phyloP scores from a whole-genome alignment of 176 grass and related monocot species.

The Otatea glauca region DNA sequence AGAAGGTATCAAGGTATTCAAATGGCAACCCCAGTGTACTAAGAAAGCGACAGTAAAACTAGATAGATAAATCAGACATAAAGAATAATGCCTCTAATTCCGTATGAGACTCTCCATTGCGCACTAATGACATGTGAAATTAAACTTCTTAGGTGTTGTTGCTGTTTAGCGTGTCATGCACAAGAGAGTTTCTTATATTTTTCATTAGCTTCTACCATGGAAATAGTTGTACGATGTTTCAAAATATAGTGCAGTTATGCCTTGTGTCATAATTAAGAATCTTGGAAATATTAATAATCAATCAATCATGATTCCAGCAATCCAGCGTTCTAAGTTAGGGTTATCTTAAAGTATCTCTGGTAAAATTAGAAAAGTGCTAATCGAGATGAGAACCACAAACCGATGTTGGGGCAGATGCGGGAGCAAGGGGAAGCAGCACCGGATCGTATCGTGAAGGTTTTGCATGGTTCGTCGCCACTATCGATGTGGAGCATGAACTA shows the following conservation, averaged over 20 bases:
- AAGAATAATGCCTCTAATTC: neutral
- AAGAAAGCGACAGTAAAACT: neutral
- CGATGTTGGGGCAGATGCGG: too few relatives aligned
- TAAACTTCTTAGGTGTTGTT: neutral
- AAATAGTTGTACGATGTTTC: neutral
- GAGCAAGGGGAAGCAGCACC: too few relatives aligned
- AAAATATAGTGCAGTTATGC: neutral
- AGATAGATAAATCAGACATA: neutral
- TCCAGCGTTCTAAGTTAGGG: neutral
- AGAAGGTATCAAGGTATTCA: neutral
- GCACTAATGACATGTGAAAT: neutral
- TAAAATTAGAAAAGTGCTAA: neutral
- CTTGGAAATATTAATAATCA: neutral
- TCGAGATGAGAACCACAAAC: neutral
- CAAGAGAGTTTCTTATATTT: neutral
- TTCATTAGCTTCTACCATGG: neutral
- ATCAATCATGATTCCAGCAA: neutral
- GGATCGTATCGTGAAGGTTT: too few relatives aligned
- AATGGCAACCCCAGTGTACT: neutral
- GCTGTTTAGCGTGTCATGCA: neutral
- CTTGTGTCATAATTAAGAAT: neutral
- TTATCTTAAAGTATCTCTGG: neutral
- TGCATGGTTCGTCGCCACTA: too few relatives aligned
- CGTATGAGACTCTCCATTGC: neutral
- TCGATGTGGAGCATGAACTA: too few relatives aligned